phyloP scores from a whole-genome alignment of 1,284 basidiomycete genomes.

The Pholiota adiposa region DNA sequence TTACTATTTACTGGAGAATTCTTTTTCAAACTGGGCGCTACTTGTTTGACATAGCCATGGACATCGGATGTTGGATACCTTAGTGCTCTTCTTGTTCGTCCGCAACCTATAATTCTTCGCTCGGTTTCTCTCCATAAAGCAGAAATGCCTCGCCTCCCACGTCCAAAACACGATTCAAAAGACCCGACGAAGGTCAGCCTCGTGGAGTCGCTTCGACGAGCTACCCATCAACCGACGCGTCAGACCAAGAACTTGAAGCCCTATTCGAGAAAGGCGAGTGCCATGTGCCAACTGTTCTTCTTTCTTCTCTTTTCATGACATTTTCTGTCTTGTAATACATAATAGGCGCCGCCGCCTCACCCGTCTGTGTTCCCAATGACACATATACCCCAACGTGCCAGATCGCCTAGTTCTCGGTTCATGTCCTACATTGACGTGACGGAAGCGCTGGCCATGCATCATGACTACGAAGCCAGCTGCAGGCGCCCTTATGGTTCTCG shows the following conservation, averaged over 20 bases:
- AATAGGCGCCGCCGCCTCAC: not conserved
- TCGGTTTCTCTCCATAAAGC: not conserved
- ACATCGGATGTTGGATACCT: not conserved
- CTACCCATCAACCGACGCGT: not conserved
- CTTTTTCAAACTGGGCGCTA: not conserved
- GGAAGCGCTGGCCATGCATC: not conserved
- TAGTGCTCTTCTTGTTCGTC: not conserved
- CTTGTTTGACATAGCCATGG: not conserved
- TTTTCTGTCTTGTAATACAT: not conserved
- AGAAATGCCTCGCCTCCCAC: not conserved
- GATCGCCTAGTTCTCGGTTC: not conserved
- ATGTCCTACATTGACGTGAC: not conserved
- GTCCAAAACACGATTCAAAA: not conserved
- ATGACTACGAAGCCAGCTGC: not conserved
- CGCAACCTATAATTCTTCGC: not conserved
- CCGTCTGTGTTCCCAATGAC: no score
- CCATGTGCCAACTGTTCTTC: not conserved
- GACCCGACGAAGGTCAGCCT: not conserved
- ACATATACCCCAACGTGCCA: not conserved
- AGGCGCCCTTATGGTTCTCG: not conserved
- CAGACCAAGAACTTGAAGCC: not conserved
- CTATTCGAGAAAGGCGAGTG: not conserved
- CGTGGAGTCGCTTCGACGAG: not conserved
- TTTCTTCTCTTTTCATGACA: not conserved
- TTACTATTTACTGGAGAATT: not conserved